A percentile compares a stretch with the other conserved stretches of the same genome.
Conservation (phyloP, 2,329 filamentous ascomycete species). For the Alternaria ventricosa region DNA sequence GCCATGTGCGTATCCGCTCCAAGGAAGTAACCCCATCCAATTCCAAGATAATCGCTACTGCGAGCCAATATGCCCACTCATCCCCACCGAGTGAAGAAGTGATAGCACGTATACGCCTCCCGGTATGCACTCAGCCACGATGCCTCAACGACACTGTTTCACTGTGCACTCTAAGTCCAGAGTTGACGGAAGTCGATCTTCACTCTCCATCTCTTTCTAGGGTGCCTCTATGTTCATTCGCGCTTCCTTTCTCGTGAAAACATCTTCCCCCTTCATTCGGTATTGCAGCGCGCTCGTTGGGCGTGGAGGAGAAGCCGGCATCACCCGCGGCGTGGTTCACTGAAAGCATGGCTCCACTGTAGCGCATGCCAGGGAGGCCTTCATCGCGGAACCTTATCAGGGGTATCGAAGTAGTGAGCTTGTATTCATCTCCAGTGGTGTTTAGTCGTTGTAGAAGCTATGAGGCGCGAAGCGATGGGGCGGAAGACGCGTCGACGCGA, state of each 20-base stretch:
- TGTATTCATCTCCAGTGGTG: neutral
- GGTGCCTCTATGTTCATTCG: accelerated
- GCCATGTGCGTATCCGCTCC: neutral
- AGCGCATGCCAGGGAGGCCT: no score
- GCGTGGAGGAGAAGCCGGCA: neutral
- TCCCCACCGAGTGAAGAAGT: neutral
- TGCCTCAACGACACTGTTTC: neutral
- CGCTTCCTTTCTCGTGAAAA: neutral
- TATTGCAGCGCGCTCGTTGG: neutral
- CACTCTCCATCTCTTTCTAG: neutral
- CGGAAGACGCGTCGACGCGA: neutral
- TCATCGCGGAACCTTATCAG: no score
- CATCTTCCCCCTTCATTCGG: neutral
- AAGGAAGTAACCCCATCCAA: neutral
- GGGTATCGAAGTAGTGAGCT: no score
- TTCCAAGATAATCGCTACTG: neutral
- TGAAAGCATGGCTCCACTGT: neutral
- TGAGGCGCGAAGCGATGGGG: neutral
- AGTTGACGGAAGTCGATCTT: neutral
- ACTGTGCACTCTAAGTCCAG: neutral
- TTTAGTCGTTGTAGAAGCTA: neutral
- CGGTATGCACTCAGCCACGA: neutral
- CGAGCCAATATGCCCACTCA: neutral
- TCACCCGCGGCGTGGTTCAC: neutral
- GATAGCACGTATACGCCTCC: neutral